Evolutionary conservation across 495 filamentous ascomycete species (phyloP).

Genomic region (Chaetomidium leptoderma): DNA sequence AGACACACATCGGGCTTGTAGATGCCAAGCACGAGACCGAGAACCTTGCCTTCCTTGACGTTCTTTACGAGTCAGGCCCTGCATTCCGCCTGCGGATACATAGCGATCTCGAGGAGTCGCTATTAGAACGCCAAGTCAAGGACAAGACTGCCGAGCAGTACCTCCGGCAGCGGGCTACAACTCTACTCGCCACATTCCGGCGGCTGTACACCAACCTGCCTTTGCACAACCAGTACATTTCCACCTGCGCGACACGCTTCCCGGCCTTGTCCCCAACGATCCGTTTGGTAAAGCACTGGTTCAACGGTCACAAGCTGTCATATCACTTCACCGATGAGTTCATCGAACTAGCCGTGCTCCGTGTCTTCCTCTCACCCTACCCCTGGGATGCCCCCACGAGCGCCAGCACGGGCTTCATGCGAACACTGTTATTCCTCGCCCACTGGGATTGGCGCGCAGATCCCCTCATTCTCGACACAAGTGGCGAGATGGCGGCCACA

Average conservation of each 20-base stretch:
- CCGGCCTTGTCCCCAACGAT: slow-evolving; percentile 78
- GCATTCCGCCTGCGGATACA: slow-evolving; percentile 66
- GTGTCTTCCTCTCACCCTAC: slow-evolving; percentile 73
- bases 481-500: slow-evolving; percentile 48
- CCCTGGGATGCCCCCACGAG: slow-evolving; percentile 77
- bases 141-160: slow-evolving; percentile 60
- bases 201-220: slow-evolving; percentile 66
- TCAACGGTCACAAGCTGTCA: slow-evolving; percentile 72
- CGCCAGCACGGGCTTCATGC: slow-evolving; percentile 74
- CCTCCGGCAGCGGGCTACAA: slow-evolving; percentile 59
- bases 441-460: slow-evolving; percentile 88
- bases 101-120: slow-evolving; percentile 76
- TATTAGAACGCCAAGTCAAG: slow-evolving; percentile 74
- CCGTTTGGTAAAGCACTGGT: slow-evolving; percentile 88
- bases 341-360: slow-evolving; percentile 72
- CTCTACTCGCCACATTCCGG: slow-evolving; percentile 66
- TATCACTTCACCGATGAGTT: slow-evolving; percentile 72
- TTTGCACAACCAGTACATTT: slow-evolving; percentile 73
- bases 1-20: slow-evolving; percentile 71
- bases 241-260: slow-evolving; percentile 73
- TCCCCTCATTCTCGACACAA: slow-evolving; percentile 73
- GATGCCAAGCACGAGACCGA: slow-evolving; percentile 60
- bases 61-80: slow-evolving; percentile 65
- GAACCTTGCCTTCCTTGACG: slow-evolving; percentile 80
- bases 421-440: slow-evolving; percentile 70